Evolutionary conservation across 1,139 yeast genomes (phyloP).

Genomic region (Pichia kudriavzevii): DNA sequence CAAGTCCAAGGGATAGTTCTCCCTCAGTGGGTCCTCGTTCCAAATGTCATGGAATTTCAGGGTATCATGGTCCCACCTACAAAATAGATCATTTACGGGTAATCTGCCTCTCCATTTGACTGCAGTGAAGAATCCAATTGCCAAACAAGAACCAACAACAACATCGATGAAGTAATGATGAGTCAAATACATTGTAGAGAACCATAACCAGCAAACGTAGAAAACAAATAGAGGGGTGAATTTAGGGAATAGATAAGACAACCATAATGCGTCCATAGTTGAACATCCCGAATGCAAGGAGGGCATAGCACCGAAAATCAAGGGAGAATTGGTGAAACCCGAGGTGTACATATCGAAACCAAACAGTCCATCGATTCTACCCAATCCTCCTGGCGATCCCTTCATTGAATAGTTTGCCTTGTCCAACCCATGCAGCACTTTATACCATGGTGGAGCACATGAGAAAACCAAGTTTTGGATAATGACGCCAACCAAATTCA

Average conservation of each 20-base stretch:
- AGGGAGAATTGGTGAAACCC: conserved; percentile 80
- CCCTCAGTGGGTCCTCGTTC: conserved; percentile 18
- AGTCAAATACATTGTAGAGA: conserved; percentile 95
- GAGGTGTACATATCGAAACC: conserved; percentile 85
- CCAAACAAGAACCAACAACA: conserved; percentile 55
- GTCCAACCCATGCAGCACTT: conserved; percentile 70
- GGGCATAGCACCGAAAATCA: conserved; percentile 97
- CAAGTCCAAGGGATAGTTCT: too few species aligned
- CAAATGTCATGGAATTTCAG: conserved; percentile 15
- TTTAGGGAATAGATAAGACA: conserved; percentile 73
- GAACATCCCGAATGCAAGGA: conserved; percentile 89
- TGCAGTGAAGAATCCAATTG: conserved; percentile 20
- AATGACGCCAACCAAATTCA: conserved; percentile 81
- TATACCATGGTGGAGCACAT: conserved; percentile 99
- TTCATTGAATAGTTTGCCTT: conserved; percentile 90
- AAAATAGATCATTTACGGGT: conserved; percentile 40
- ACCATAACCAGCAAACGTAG: conserved; percentile 92
- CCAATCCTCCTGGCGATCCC: conserved; percentile 96
- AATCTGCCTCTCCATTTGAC: conserved; percentile 20
- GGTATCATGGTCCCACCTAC: conserved; percentile 77
- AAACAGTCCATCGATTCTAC: conserved; percentile 72
- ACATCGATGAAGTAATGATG: conserved; percentile 93
- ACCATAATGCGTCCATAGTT: conserved; percentile 84
- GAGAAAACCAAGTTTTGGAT: conserved; percentile 73
- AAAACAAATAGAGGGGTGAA: conserved; percentile 53